Percentiles rank a stretch among this genome's conserved stretches.
Conservation (phyloP, 345 rosid species). For the Eucalyptus marginata region DNA sequence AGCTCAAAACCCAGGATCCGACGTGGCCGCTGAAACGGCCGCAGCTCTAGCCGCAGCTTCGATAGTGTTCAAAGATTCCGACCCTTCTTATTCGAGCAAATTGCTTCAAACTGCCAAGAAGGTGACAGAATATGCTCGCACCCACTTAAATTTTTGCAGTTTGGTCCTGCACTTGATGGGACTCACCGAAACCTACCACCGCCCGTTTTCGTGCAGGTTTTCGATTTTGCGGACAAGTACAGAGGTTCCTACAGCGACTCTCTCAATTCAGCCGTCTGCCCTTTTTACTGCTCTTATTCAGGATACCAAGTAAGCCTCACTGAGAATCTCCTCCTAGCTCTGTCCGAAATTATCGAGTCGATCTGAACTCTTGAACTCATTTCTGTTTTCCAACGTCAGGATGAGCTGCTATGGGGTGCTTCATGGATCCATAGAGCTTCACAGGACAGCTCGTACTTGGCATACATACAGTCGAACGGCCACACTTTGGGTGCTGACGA, state of each 20-base stretch:
- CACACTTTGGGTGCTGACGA: slow-evolving; percentile 49
- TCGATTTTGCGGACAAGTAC: slow-evolving; percentile 53
- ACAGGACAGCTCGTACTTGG: slow-evolving; percentile 25
- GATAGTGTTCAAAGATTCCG: slow-evolving; percentile 48
- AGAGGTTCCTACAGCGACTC: slow-evolving; percentile 66
- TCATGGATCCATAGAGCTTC: slow-evolving; percentile 68
- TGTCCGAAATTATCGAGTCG: not conserved
- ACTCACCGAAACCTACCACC: not conserved
- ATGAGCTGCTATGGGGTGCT: slow-evolving; percentile 74
- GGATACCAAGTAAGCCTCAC: slow-evolving; percentile 34
- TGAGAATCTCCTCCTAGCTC: not conserved
- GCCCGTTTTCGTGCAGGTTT: slow-evolving; percentile 22
- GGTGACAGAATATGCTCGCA: slow-evolving; percentile 3
- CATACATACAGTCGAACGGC: slow-evolving; percentile 54
- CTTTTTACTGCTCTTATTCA: slow-evolving; percentile 69
- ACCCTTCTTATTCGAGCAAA: slow-evolving; percentile 47
- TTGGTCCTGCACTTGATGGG: not conserved
- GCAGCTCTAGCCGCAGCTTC: slow-evolving; percentile 81
- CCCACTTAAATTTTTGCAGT: not conserved
- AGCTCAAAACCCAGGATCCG: slow-evolving; percentile 54
- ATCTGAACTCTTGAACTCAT: not conserved
- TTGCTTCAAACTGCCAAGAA: slow-evolving; percentile 40
- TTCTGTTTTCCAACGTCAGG: slow-evolving; percentile 10
- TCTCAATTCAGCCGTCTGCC: slow-evolving; percentile 51
- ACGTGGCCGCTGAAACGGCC: slow-evolving; percentile 76